phyloP scores from a whole-genome alignment of 768 basidiomycete species.

The Suillus alpinus region DNA sequence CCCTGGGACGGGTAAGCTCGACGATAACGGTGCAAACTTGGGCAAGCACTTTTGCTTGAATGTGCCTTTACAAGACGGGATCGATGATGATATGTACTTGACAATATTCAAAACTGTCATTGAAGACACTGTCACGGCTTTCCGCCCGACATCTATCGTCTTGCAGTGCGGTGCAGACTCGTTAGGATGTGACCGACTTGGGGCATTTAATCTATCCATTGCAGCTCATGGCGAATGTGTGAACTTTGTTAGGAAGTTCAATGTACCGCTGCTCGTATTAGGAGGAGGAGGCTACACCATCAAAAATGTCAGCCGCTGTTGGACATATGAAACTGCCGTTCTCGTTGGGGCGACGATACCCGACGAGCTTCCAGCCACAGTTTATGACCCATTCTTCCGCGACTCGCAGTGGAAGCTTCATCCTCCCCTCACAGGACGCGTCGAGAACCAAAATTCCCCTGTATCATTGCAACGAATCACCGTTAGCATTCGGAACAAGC shows the following conservation, averaged over 20 bases:
- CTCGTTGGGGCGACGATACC: conserved; percentile 81
- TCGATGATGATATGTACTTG: conserved; percentile 97
- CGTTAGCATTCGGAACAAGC: conserved; percentile 79
- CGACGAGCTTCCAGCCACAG: conserved; percentile 82
- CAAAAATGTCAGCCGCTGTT: conserved; percentile 96
- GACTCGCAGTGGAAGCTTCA: conserved; percentile 92
- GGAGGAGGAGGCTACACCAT: conserved; percentile 98
- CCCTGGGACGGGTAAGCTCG: conserved; percentile 93
- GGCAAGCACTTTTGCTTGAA: conserved; percentile 97
- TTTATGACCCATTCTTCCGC: conserved; percentile 91
- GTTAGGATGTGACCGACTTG: conserved; percentile 89
- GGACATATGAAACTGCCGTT: conserved; percentile 97
- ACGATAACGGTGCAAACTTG: conserved; percentile 83
- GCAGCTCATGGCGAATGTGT: conserved; percentile 98
- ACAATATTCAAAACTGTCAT: conserved; percentile 95
- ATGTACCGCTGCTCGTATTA: conserved; percentile 85
- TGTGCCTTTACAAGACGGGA: conserved; percentile 91
- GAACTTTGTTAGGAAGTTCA: conserved; percentile 91
- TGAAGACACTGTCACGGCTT: conserved; percentile 87
- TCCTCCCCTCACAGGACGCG: conserved; percentile 85
- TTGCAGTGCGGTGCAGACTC: conserved; percentile 98
- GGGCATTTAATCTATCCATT: conserved; percentile 96
- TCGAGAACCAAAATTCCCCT: conserved; percentile 89
- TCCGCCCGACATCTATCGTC: conserved; percentile 87
- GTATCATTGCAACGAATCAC: conserved; percentile 84